Percentiles rank a stretch among this genome's conserved stretches.
These are phyloP conservation scores for Paramecium caudatum DNA, from an alignment of 73 alveolate genomes.

Conservation along the genomic window DNA sequence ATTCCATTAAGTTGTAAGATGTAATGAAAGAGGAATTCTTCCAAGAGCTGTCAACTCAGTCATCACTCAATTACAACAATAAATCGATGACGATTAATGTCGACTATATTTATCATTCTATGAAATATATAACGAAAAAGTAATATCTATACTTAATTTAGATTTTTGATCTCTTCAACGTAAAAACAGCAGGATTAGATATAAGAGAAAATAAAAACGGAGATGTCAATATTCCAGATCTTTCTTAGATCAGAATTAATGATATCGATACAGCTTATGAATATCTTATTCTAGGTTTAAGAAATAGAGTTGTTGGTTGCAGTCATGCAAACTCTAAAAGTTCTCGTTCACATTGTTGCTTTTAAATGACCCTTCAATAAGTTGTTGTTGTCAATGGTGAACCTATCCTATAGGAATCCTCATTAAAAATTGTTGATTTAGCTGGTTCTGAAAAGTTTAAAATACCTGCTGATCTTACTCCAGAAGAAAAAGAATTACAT, in stretches of 20 bases:
- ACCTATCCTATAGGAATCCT: constrained; percentile 49
- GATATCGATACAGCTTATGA: constrained; percentile 75
- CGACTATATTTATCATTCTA: constrained; percentile 68
- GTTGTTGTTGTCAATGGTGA: constrained; percentile 60
- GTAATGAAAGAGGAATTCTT: constrained; percentile 73
- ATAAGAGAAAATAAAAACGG: constrained; percentile 77
- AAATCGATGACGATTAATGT: constrained; percentile 68
- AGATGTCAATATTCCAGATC: constrained; percentile 77
- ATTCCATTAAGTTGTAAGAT: constrained; percentile 47
- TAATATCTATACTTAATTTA: background rate
- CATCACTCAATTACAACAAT: background rate
- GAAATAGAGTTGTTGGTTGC: constrained; percentile 76
- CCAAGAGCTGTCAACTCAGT: constrained; percentile 69
- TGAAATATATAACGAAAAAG: constrained; percentile 73
- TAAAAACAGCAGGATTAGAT: constrained; percentile 66
- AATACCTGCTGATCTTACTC: constrained; percentile 78
- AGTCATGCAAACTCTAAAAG: constrained; percentile 75
- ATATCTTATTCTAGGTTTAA: constrained; percentile 71
- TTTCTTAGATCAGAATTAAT: constrained; percentile 24
- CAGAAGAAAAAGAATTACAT: constrained; percentile 70
- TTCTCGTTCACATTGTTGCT: constrained; percentile 74
- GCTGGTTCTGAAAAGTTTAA: constrained; percentile 93
- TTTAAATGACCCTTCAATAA: constrained; percentile 66
- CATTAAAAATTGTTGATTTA: constrained; percentile 84
- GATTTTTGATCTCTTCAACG: constrained; percentile 68